Base-by-base conservation (phyloP, 1,139 yeast genomes). In the Taphrina sp. region DNA sequence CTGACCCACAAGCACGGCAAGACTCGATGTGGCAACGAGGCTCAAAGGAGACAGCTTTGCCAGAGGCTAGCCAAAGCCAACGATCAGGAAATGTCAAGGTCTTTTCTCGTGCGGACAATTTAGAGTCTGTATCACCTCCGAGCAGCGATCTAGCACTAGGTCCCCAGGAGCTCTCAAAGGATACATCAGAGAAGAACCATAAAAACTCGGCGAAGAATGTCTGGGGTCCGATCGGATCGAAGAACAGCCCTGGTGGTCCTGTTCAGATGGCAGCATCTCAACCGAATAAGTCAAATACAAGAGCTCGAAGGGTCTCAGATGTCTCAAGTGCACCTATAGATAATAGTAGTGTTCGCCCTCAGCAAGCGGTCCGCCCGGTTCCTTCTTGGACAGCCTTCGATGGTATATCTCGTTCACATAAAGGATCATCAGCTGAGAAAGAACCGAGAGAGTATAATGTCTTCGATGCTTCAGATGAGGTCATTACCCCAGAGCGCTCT, bases 141-240 rank as follows among this genome's bases (percentile, higher is more conserved):
- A 26, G 12, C 10, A 26, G 12, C 7, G 31, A 26, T 7, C 7
- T 26, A 7, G 31, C 31, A 26, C 7, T 26, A 12, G 12, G 31
- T 7, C 7, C 31, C 7, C 10, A 26, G 31, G 31, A 26, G 10
- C 7, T 7, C 31, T 7, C 31, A 7, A 7, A 26, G 31, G 12
- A 7, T 26, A 12, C 10, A 7, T 26, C 31, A 7, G 12, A 26
- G 31, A 29, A 22, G 22, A 38, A 43, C 5, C 38, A 14, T 17
- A 14, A 24, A 14, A 31, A 36, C 5, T 29, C 38, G 5, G 29
- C 47, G 2, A 36, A 31, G 20, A 33, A 29, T 23, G 54, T 33
- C 5, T 49, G 54, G 54, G 54, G 54, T 5, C 54, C 54, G 8
- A 49, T 49, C 17, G 54, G 54, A n/a, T 42, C 54, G 5, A 41